Evolutionary conservation across 1,284 basidiomycete genomes (phyloP), one percentile per base, ranked within the genome.

Genomic region (Fistulinella cinereoalba): DNA sequence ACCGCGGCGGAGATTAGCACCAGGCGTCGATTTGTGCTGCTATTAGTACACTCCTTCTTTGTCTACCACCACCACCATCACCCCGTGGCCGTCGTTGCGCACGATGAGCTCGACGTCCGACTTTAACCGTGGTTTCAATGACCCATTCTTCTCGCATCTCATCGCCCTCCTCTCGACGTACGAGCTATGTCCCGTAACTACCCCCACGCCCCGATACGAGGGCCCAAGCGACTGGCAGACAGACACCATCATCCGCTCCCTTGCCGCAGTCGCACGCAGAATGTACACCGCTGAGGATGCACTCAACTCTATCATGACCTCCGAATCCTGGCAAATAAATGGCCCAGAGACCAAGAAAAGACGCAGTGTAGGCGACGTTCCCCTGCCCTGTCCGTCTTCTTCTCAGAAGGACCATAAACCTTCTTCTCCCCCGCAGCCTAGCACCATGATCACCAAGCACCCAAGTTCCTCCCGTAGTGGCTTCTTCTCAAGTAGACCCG

Each of bases 221-320:
- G 83, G 83, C 3, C 79, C 79, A 1, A 55, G 70, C 40, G 78
- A 82, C 65, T 83, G 79, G 80, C 78, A 81, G 60, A 84, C 79
- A 10, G 79, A 84, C 37, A 69, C 71, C 53, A 82, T 87, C 55
- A 64, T 81, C 27, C 74, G 77, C 45, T 78, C 77, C 24, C 69
- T 87, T 49, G 66, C 69, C 24, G 71, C 70, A 13, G 69, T 86
- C 53, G 79, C 76, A 1, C 68, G 73, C 32, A 71, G 83, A 54
- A 80, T 84, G 77, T 77, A 77, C 61, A 71, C 71, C 16, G 81
- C 84, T 11, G 84, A 87, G 56, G 75, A 77, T 12, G 58, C 69
- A 2, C 56, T 77, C 33, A 65, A 57, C 21, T 55, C 65, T 29
- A 68, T 74, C 45, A 70, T 69, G 51, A 67, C 67, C 1, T 64